Evolutionary conservation across 1,284 basidiomycete genomes (phyloP).

Genomic region (Volvariella surrecta): DNA sequence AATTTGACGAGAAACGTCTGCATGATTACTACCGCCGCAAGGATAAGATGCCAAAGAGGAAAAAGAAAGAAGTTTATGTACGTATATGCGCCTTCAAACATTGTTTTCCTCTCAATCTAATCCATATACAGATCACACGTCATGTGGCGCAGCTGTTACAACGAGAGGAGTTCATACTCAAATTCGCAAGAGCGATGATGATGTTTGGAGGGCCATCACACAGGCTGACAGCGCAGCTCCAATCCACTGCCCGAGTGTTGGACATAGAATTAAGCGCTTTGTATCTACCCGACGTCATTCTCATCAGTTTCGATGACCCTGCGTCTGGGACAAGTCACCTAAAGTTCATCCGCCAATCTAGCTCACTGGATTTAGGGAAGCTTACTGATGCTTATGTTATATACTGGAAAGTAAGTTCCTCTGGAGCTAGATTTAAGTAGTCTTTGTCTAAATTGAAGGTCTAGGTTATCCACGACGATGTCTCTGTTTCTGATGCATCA

Average conservation of each 20-base stretch:
- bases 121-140: constrained; percentile 62
- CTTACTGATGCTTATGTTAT: constrained; percentile 69
- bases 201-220: constrained; percentile 94
- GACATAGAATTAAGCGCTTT: constrained; percentile 81
- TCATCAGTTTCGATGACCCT: constrained; percentile 77
- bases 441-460: too few relatives aligned
- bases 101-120: constrained; percentile 4
- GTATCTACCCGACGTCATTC: constrained; percentile 80
- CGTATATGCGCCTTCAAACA: constrained; percentile 19
- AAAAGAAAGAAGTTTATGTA: constrained; percentile 74
- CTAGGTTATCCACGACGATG: constrained; percentile 82
- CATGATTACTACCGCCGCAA: constrained; percentile 21
- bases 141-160: constrained; percentile 84
- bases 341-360: constrained; percentile 76
- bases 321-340: constrained; percentile 82
- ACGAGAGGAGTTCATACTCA: constrained; percentile 86
- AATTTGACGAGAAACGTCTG: constrained; percentile 27
- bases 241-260: constrained; percentile 78
- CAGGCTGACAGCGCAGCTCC: constrained; percentile 81
- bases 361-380: constrained; percentile 71
- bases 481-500: constrained; percentile 77
- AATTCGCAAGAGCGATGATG: constrained; percentile 86
- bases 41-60: constrained; percentile 55
- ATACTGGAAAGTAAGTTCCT: constrained; percentile 64
- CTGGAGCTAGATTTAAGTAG: too few relatives aligned